Conservation (phyloP, 495 filamentous ascomycete genomes). For the Physcia stellaris region DNA sequence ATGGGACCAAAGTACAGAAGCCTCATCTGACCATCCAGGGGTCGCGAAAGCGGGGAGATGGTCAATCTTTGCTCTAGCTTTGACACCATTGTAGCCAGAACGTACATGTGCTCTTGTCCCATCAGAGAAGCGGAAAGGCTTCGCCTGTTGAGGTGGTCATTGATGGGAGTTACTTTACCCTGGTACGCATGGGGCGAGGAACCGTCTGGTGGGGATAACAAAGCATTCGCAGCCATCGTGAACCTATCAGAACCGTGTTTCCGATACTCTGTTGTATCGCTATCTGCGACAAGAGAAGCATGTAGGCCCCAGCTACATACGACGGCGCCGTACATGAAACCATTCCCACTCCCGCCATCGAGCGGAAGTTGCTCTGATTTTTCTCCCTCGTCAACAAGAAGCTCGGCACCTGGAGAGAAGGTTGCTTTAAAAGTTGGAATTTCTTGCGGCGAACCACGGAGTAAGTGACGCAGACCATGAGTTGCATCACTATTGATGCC, state of each 20-base stretch:
- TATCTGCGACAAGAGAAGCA: constrained; percentile 74
- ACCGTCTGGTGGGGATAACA: constrained; percentile 47
- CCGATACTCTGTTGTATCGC: constrained; percentile 66
- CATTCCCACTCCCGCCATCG: not conserved
- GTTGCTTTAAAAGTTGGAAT: constrained; percentile 38
- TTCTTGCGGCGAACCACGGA: constrained; percentile 34
- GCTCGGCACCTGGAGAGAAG: constrained; percentile 51
- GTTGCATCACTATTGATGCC: constrained; percentile 22
- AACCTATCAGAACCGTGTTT: constrained; percentile 63
- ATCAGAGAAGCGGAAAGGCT: constrained; percentile 20
- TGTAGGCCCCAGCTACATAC: constrained; percentile 84
- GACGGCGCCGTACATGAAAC: constrained; percentile 54
- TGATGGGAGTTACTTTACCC: constrained; percentile 37
- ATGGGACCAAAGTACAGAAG: constrained; percentile 62
- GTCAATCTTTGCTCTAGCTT: constrained; percentile 68
- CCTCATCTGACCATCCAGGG: constrained; percentile 51
- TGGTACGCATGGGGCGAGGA: constrained; percentile 52
- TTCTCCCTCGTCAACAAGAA: constrained; percentile 27
- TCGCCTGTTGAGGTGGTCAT: constrained; percentile 13
- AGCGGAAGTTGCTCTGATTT: constrained; percentile 16
- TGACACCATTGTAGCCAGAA: constrained; percentile 59
- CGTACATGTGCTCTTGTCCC: constrained; percentile 48
- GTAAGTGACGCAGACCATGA: constrained; percentile 26
- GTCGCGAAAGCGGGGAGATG: constrained; percentile 56
- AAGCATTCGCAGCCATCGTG: constrained; percentile 63